These are phyloP conservation scores for Tylopilus rubrobrunneus DNA, from an alignment of 768 basidiomycete genomes.

Conservation along the genomic window DNA sequence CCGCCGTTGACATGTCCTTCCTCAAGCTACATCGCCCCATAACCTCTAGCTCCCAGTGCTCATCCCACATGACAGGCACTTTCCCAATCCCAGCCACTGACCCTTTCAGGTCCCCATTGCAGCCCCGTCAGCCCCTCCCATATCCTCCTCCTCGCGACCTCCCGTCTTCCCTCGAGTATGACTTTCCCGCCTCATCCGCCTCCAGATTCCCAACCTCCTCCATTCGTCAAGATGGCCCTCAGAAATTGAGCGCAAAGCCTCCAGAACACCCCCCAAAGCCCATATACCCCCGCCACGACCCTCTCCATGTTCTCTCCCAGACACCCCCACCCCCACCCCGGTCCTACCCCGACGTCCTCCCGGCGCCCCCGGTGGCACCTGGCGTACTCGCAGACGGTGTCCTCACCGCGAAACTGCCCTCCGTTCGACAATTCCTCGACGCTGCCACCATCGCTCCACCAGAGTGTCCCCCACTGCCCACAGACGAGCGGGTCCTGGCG, in stretches of 20 bases:
- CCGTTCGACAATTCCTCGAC: constrained; percentile 46
- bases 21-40: constrained; percentile 16
- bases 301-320: constrained; percentile 27
- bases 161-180: constrained; percentile 16
- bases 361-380: constrained; percentile 29
- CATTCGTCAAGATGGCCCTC: constrained; percentile 32
- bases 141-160: constrained; percentile 14
- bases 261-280: constrained; percentile 23
- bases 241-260: constrained; percentile 14
- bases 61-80: constrained; percentile 20
- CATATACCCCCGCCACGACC: constrained; percentile 32
- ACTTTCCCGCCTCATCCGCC: constrained; percentile 19
- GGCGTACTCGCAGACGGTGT: constrained; percentile 37
- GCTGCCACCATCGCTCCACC: constrained; percentile 36
- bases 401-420: constrained; percentile 45
- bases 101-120: constrained; percentile 13
- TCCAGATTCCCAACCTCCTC: constrained; percentile 37
- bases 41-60: constrained; percentile 7
- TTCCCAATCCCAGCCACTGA: background rate
- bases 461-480: constrained; percentile 40
- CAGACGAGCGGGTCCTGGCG: constrained; percentile 42
- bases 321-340: constrained; percentile 17
- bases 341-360: constrained; percentile 18
- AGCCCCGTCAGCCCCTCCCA: constrained; percentile 12
- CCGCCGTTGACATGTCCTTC: background rate